phyloP scores from a whole-genome alignment of 208 protist genomes.

The Spongospora subterranea region DNA sequence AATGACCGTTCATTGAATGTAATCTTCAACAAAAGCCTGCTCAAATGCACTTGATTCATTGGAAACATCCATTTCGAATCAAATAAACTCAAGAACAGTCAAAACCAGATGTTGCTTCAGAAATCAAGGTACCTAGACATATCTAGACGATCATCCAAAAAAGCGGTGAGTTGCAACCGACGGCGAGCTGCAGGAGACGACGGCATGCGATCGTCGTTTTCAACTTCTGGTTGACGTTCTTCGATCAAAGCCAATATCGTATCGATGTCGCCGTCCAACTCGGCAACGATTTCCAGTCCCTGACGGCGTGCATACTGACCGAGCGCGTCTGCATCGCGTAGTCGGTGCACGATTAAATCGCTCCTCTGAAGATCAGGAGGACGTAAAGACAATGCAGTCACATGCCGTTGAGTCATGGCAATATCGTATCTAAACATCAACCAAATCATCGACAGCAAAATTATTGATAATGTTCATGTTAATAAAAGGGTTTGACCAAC shows the following conservation, averaged over 20 bases:
- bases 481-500: too few relatives aligned
- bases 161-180: background rate
- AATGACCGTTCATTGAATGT: too few relatives aligned
- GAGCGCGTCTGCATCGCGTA: constrained; percentile 15
- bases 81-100: background rate
- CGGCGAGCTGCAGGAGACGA: background rate
- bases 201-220: background rate
- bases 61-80: too few relatives aligned
- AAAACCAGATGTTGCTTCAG: background rate
- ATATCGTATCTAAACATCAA: too few relatives aligned
- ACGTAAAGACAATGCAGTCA: background rate
- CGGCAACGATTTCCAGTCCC: background rate
- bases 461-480: too few relatives aligned
- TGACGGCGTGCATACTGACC: background rate
- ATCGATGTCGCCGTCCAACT: constrained; percentile 1
- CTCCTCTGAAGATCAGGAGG: background rate
- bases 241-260: background rate
- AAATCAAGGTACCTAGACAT: background rate
- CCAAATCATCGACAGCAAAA: too few relatives aligned
- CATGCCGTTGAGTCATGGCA: background rate
- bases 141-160: constrained; percentile 42
- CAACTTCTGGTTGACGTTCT: background rate
- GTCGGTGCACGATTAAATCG: background rate
- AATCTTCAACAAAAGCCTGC: too few relatives aligned
- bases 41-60: too few relatives aligned